Base-by-base conservation (phyloP, 306 rosid genomes). In the Adenanthera pavonina region DNA sequence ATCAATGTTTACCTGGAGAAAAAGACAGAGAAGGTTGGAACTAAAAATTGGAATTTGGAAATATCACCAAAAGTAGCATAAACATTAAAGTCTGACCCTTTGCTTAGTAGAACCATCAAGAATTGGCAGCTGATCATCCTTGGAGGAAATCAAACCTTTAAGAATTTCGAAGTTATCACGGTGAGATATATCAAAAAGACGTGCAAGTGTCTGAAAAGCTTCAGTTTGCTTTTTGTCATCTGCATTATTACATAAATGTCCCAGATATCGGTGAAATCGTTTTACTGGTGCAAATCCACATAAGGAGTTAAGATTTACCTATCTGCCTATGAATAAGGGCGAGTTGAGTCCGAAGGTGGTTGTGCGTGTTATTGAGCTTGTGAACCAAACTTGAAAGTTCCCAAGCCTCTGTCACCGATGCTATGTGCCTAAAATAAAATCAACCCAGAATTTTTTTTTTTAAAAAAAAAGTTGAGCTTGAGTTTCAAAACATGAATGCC, bases 341-440 rank as follows among this genome's bases (percentile, higher is more conserved):
- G 61, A 92, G 88, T 68, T 82, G 88, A 69, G 79, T 82, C 35
- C 54, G 78, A 70, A 90, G 91, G 82, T 82, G 90, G 79, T 78
- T 71, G 60, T 72, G 78, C 52, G 90, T 84, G 69, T 36, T 80
- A 60, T 81, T 80, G 52, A 91, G 82, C 88, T 86, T 90, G 74
- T 89, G 87, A 2, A 86, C 80, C 85, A 89, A 76, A 30, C 89
- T 84, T n/a, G 97, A 86, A 20, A 91, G 87, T 62, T 93, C 97
- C 94, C 97, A 93, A 19, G 87, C 49, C 54, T 90, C 92, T n/a
- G 87, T 60, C 43, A 80, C 67, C 47, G 77, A 82, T 79, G 67
- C 35, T 43, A 19, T 19, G 19, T 19, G 36, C 43, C 73, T n/a
- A n/a, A n/a, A n/a, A n/a, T 68, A 43, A 43, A 13, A 68, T 68